Evolutionary conservation across 2,329 filamentous ascomycete genomes (phyloP).

Genomic region (Cytospora mali): DNA sequence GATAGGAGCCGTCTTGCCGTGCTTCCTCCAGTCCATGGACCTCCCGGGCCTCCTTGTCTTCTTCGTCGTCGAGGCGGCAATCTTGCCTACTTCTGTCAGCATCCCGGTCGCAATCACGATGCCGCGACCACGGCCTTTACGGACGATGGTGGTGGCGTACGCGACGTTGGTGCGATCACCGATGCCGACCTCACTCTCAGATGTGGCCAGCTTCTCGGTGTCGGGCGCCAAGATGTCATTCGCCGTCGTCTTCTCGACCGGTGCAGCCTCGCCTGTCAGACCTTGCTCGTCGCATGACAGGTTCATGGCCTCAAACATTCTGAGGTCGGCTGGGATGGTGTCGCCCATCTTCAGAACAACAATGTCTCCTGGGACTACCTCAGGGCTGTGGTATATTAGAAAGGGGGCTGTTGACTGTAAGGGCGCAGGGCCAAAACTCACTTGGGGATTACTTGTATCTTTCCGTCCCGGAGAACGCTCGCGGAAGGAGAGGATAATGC

Average conservation of each 20-base stretch:
- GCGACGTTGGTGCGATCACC: constrained; percentile 76
- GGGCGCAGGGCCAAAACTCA: constrained; percentile 40
- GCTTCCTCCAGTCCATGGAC: constrained; percentile 46
- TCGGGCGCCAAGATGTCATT: constrained; percentile 48
- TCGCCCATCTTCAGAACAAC: constrained; percentile 70
- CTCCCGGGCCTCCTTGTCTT: constrained; percentile 51
- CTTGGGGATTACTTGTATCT: constrained; percentile 60
- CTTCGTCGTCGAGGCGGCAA: constrained; percentile 65
- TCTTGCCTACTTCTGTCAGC: constrained; percentile 74
- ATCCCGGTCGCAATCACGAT: constrained; percentile 75
- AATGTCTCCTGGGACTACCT: constrained; percentile 74
- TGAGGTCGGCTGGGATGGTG: constrained; percentile 73
- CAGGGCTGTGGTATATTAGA: constrained; percentile 45
- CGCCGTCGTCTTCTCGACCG: constrained; percentile 66
- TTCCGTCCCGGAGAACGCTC: constrained; percentile 62
- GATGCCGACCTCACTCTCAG: constrained; percentile 60
- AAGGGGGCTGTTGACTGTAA: not conserved
- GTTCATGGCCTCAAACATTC: constrained; percentile 74
- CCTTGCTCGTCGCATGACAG: constrained; percentile 78
- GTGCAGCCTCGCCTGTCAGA: constrained; percentile 75
- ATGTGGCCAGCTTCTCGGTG: constrained; percentile 48
- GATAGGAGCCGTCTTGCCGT: constrained; percentile 44
- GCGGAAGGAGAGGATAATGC: constrained; percentile 66
- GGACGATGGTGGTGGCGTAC: constrained; percentile 73
- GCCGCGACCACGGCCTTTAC: constrained; percentile 71